A percentile compares a stretch with the other conserved stretches of the same genome.
Evolutionary conservation across 83 land plant genomes (phyloP).

Genomic region (Picea abies): DNA sequence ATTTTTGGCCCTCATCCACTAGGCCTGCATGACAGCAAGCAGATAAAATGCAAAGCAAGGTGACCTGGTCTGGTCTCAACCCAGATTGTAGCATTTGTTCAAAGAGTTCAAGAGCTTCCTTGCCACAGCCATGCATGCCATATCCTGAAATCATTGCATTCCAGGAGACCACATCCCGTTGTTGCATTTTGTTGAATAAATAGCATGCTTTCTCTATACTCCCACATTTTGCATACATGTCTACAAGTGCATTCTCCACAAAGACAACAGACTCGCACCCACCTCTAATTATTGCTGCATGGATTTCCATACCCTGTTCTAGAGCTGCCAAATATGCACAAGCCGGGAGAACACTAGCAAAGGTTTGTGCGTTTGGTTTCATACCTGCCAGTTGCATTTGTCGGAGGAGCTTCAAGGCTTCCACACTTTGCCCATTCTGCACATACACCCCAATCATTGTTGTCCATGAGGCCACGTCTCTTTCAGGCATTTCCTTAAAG

Average conservation of each 20-base stretch:
- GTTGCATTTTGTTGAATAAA: conserved; percentile 39
- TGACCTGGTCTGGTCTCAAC: conserved; percentile 21
- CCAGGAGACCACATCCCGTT: conserved; percentile 53
- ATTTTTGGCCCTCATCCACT: conserved; percentile 23
- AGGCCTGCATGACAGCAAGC: conserved; percentile 40
- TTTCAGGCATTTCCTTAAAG: conserved; percentile 14
- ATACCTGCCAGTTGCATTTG: not conserved
- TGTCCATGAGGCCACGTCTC: conserved; percentile 47
- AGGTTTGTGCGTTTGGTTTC: conserved; percentile 15
- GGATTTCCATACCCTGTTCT: conserved; percentile 32
- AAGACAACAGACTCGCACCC: conserved; percentile 44
- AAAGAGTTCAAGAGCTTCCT: conserved; percentile 35
- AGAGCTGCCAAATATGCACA: conserved; percentile 21
- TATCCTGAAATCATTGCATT: conserved; percentile 60
- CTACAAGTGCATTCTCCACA: conserved; percentile 44
- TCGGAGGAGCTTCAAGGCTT: conserved; percentile 20
- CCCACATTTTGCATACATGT: conserved; percentile 42
- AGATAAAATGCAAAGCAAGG: conserved; percentile 23
- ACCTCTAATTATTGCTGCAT: conserved; percentile 27
- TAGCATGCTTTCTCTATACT: conserved; percentile 11
- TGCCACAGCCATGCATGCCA: conserved; percentile 35
- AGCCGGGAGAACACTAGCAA: conserved; percentile 40
- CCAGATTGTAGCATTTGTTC: conserved; percentile 31
- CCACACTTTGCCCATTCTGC: conserved; percentile 15
- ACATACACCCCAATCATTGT: conserved; percentile 43